phyloP scores from a whole-genome alignment of 345 rosid genomes.

The Dovyalis caffra region DNA sequence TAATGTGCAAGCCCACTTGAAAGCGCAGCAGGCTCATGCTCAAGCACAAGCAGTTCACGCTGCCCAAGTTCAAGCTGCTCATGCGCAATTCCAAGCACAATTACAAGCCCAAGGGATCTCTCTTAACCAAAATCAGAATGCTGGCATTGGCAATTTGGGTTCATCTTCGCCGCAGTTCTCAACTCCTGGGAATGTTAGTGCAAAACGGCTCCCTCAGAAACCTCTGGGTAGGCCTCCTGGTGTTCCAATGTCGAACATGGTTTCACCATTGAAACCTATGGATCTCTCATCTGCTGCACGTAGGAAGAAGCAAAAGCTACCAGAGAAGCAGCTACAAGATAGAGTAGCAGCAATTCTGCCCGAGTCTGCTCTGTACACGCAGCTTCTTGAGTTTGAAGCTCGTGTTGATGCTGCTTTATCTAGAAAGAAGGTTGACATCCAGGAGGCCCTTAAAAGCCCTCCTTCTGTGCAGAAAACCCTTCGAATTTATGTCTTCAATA shows the following conservation, averaged over 20 bases:
- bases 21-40: slow-evolving; percentile 41
- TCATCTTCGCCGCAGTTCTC: slow-evolving; percentile 64
- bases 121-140: slow-evolving; percentile 53
- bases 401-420: slow-evolving; percentile 87
- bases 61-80: slow-evolving; percentile 56
- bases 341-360: slow-evolving; percentile 95
- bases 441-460: slow-evolving; percentile 92
- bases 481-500: slow-evolving; percentile 83
- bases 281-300: slow-evolving; percentile 76
- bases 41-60: slow-evolving; percentile 43
- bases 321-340: slow-evolving; percentile 84
- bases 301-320: slow-evolving; percentile 92
- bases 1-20: slow-evolving; percentile 50
- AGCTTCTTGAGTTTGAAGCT: slow-evolving; percentile 94
- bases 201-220: slow-evolving; percentile 68
- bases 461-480: slow-evolving; percentile 89
- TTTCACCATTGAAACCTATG: slow-evolving; percentile 75
- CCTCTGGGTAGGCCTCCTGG: slow-evolving; percentile 78
- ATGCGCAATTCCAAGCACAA: slow-evolving; percentile 83
- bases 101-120: slow-evolving; percentile 67
- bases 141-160: slow-evolving; percentile 60
- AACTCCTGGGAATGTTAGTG: slow-evolving; percentile 54
- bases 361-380: slow-evolving; percentile 92
- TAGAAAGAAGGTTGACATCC: slow-evolving; percentile 93
- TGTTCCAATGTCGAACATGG: slow-evolving; percentile 48